phyloP scores from a whole-genome alignment of 805 yeast species.

The Wickerhamiella musiphila region DNA sequence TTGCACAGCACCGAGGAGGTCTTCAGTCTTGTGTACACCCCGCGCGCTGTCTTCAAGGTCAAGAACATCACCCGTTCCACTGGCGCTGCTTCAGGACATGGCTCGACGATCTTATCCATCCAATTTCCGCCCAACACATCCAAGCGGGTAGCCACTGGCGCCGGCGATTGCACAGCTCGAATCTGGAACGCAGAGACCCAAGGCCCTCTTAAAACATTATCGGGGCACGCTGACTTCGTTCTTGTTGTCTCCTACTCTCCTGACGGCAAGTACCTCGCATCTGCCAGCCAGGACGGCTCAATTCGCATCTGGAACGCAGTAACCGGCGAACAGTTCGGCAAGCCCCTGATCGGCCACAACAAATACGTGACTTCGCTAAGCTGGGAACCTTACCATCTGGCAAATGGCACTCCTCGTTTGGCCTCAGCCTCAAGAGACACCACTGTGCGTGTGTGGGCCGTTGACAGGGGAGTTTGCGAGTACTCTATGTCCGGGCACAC shows the following conservation, averaged over 20 bases:
- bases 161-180: conserved; percentile 91
- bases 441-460: conserved; percentile 79
- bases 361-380: conserved; percentile 80
- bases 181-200: conserved; percentile 95
- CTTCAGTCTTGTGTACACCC: conserved; percentile 78
- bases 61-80: conserved; percentile 78
- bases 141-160: conserved; percentile 78
- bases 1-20: conserved; percentile 83
- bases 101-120: conserved; percentile 78
- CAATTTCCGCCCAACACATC: conserved; percentile 87
- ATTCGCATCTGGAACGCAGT: conserved; percentile 73
- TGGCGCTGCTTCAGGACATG: conserved; percentile 90
- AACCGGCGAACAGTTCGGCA: conserved; percentile 58
- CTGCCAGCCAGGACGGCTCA: conserved; percentile 90
- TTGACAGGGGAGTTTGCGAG: conserved; percentile 44
- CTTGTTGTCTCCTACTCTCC: conserved; percentile 85
- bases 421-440: conserved; percentile 88
- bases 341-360: conserved; percentile 59
- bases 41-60: conserved; percentile 88
- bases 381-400: conserved; percentile 88
- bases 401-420: conserved; percentile 33
- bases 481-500: conserved; percentile 75
- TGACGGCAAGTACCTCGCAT: conserved; percentile 76
- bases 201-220: conserved; percentile 65
- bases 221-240: conserved; percentile 89